Evolutionary conservation across 345 rosid species (phyloP), one percentile per base, ranked within the genome.

Genomic region (Brassica cretica): DNA sequence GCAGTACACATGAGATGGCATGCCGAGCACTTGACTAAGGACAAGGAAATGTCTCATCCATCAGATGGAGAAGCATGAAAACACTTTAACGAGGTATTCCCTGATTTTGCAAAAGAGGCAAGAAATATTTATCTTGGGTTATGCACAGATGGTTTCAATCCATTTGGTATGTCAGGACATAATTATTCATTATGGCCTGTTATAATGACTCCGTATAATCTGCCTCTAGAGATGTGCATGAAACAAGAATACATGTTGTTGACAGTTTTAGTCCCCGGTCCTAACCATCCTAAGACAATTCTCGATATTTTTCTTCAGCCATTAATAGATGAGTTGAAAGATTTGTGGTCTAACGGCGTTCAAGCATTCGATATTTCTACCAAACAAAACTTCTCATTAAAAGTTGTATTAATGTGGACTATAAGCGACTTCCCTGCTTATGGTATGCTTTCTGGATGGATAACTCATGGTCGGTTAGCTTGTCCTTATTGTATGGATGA

Each of bases 41-140:
- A 8, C 0, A 5, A 5, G 10, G 32, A 59, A 21, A 59, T 24
- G 64, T 21, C 11, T 59, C 64, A 59, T 59, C 32, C 64, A 21
- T 59, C 64, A 59, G 62, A 59, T 21, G 64, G 64, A 3, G 30
- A 59, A 59, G 64, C 64, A 59, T 59, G 64, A 14, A 59, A 21
- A 16, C 64, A 21, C 8, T 21, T 59, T 59, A 4, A 21, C 1
- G 10, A 59, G 64, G 64, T 59, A 59, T 59, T 21, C 12, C n/a
- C 64, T 21, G 64, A 59, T 3, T 59, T 59, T 59, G 11, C 29
- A 59, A 3, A 7, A 0, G 4, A 59, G 2, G 0, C 14, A 9
- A 59, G n/a, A 59, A 59, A 21, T 59, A 7, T 59, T 21, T 21
- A 59, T 7, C 64, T 59, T 59, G 32, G 64, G 6, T 59, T 59